Evolutionary conservation across 129 eudicot species (phyloP), one percentile per base, ranked within the genome.

Genomic region (Chrysanthemum makinoi): DNA sequence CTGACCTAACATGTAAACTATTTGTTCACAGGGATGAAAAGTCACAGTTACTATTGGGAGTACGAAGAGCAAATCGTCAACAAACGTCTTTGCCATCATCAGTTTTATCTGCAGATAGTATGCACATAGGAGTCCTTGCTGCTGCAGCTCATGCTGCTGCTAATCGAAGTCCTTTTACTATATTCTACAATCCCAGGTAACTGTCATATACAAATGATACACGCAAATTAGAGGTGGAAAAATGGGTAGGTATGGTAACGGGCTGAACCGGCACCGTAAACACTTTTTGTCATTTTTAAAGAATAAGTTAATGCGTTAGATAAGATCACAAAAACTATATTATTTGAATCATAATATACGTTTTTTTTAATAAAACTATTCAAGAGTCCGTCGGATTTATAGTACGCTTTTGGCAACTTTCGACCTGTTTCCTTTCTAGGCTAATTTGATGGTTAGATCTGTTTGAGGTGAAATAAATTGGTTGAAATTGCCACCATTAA

Each of bases 81-180:
- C 95, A 88, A 80, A 80, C 99, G 39, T 75, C 99, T 58, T 75
- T 90, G 76, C 99, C 99, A 24, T 95, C 99, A 57, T 95, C 99
- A 4, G 99, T 95, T 73, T 80, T 95, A 60, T 95, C 99, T 26
- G 99, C 99, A 57, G 99, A 95, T 78, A 95, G 99, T 80, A 95
- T 95, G 99, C 99, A 90, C 83, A 95, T 95, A 22, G 99, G 99
- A 69, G 96, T 95, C 56, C 99, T 95, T 86, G 99, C 99, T 75
- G 99, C 99, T 59, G 99, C 99, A 16, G 97, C 99, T 68, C 97
- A 95, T 84, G 97, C 99, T 69, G 89, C 97, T 62, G 91, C 97
- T 72, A 95, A 84, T 69, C 76, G 96, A 78, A 95, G 85, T 55
- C 85, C 97, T 5, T 95, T 95, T 55, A 87, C 97, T 1, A 84